phyloP scores from a whole-genome alignment of 768 basidiomycete species.

The Suillus sp. region DNA sequence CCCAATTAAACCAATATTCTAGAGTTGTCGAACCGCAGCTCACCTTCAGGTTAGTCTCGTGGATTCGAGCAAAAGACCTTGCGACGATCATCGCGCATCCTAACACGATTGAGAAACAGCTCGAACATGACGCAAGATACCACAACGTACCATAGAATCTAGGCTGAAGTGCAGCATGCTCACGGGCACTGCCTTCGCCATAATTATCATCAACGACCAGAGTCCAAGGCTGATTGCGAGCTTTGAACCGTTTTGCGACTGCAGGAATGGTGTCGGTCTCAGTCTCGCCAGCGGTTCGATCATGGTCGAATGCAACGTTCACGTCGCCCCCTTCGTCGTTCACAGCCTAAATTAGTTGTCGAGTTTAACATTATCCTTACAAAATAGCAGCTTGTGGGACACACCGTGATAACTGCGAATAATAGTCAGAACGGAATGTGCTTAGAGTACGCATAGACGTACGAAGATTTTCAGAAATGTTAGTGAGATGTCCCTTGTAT shows the following conservation, averaged over 20 bases:
- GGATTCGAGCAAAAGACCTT: constrained; percentile 95
- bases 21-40: constrained; percentile 15
- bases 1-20: constrained; percentile 11
- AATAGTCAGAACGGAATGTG: constrained; percentile 4
- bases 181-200: constrained; percentile 96
- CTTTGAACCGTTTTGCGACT: constrained; percentile 87
- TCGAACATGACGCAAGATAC: not conserved
- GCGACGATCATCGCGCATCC: constrained; percentile 89
- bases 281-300: constrained; percentile 44
- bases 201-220: constrained; percentile 96
- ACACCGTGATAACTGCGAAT: constrained; percentile 76
- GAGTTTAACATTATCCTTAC: not conserved
- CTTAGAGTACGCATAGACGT: constrained; percentile 34
- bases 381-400: constrained; percentile 18
- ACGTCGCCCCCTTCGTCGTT: constrained; percentile 96
- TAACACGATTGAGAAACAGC: constrained; percentile 25
- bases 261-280: constrained; percentile 83
- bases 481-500: constrained; percentile 96
- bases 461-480: constrained; percentile 96
- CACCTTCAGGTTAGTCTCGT: constrained; percentile 96
- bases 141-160: constrained; percentile 75
- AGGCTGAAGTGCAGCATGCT: constrained; percentile 97
- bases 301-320: constrained; percentile 86
- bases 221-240: constrained; percentile 86
- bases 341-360: constrained; percentile 56